Evolutionary conservation across 768 basidiomycete species (phyloP).

Genomic region (Leccinum aurantiacum): DNA sequence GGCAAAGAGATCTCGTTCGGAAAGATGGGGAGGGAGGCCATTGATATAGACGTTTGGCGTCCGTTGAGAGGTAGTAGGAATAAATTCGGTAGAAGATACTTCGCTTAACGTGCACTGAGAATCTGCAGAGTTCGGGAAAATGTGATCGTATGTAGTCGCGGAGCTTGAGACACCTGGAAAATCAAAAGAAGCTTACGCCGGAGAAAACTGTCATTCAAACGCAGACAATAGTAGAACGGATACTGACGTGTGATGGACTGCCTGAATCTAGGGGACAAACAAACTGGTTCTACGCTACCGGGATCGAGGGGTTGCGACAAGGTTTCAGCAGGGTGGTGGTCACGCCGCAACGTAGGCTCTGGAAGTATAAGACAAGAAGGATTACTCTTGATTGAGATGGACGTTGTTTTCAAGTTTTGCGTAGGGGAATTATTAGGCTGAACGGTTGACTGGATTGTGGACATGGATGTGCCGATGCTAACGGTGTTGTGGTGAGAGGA

Average conservation of each 20-base stretch:
- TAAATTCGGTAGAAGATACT: conserved; percentile 15
- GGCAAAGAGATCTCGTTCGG: conserved; percentile 74
- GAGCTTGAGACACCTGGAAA: conserved; percentile 16
- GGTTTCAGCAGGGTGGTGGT: conserved; percentile 10
- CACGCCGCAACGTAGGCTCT: conserved; percentile 10
- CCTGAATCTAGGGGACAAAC: conserved; percentile 8
- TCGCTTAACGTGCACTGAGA: conserved; percentile 13
- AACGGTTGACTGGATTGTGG: conserved; percentile 17
- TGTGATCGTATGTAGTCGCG: conserved; percentile 13
- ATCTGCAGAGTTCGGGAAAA: conserved; percentile 14
- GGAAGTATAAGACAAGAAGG: conserved; percentile 25
- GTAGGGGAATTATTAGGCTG: conserved; percentile 22
- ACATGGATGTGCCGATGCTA: conserved; percentile 18
- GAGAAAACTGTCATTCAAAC: conserved; percentile 6
- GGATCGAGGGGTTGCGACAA: conserved; percentile 14
- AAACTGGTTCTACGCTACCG: conserved; percentile 12
- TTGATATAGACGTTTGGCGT: conserved; percentile 89
- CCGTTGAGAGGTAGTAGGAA: conserved; percentile 17
- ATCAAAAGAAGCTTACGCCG: conserved; percentile 28
- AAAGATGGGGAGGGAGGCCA: conserved; percentile 79
- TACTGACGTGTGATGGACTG: conserved; percentile 30
- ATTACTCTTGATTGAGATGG: conserved; percentile 14
- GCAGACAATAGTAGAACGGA: neutral
- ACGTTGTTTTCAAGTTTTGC: conserved; percentile 11
- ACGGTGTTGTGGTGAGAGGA: conserved; percentile 9